These are phyloP conservation scores for Starmera caribaea DNA, from an alignment of 805 yeast genomes.

Conservation along the genomic window DNA sequence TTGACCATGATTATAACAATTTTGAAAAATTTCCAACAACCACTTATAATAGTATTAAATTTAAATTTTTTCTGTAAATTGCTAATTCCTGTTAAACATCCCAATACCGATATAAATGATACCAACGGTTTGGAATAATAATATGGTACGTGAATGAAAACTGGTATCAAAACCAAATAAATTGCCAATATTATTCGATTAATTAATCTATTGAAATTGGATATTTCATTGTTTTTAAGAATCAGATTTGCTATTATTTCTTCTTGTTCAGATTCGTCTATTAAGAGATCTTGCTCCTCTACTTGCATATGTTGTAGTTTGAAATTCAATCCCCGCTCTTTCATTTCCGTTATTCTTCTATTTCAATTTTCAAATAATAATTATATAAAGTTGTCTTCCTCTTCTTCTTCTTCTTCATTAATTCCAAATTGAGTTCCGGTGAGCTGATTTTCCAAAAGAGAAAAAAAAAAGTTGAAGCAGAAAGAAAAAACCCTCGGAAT, in stretches of 20 bases:
- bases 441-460: too few species aligned
- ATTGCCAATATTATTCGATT: conserved; percentile 12
- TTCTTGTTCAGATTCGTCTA: conserved; percentile 24
- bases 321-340: conserved; percentile 4
- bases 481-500: too few species aligned
- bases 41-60: neutral
- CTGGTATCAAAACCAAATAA: conserved; percentile 15
- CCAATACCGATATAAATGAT: neutral
- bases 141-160: conserved; percentile 7
- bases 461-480: too few species aligned
- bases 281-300: conserved; percentile 3
- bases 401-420: conserved; percentile 9
- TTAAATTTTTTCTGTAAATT: neutral
- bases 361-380: too few species aligned
- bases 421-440: too few species aligned
- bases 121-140: conserved; percentile 9
- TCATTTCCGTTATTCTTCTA: conserved; percentile 13
- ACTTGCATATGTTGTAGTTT: conserved; percentile 2
- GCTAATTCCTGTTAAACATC: neutral
- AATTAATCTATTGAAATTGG: conserved; percentile 7
- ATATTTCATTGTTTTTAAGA: conserved; percentile 8
- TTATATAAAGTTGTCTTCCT: too few species aligned
- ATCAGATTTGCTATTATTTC: conserved; percentile 18
- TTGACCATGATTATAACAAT: neutral
- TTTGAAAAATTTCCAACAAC: neutral